Evolutionary conservation across 306 rosid species (phyloP).

Genomic region (Clitoria ternatea): DNA sequence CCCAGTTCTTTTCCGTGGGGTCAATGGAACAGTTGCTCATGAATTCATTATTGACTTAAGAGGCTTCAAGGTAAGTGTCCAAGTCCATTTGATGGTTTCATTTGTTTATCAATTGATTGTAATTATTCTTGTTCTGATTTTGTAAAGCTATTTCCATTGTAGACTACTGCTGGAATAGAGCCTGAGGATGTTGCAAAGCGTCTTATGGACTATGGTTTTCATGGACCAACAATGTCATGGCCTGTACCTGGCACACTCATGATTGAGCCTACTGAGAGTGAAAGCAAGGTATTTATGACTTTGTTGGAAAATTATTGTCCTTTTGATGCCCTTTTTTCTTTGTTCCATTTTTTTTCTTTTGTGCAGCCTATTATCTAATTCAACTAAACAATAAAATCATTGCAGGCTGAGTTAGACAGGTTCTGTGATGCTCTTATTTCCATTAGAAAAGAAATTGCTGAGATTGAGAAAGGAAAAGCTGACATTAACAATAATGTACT

Average conservation of each 20-base stretch:
- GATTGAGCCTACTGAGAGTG: constrained; percentile 99
- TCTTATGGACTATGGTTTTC: constrained; percentile 96
- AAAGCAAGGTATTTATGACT: constrained; percentile 86
- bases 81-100: constrained; percentile 7
- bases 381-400: constrained; percentile 16
- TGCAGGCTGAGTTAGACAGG: constrained; percentile 98
- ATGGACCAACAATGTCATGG: constrained; percentile 99
- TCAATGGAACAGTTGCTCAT: constrained; percentile 93
- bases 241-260: constrained; percentile 99
- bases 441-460: constrained; percentile 78
- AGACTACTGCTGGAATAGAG: constrained; percentile 90
- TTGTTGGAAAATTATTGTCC: neutral
- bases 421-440: constrained; percentile 89
- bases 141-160: constrained; percentile 24
- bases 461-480: constrained; percentile 90
- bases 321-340: neutral
- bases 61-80: constrained; percentile 97
- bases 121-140: constrained; percentile 15
- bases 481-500: constrained; percentile 84
- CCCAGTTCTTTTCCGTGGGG: constrained; percentile 98
- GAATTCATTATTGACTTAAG: constrained; percentile 94
- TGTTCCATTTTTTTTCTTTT: neutral
- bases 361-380: constrained; percentile 1
- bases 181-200: constrained; percentile 98
- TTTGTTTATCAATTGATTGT: neutral